Percentiles rank a stretch among this genome's conserved stretches.
These are phyloP conservation scores for Fusarium phyllophilum DNA, from an alignment of 2,329 filamentous ascomycete genomes.

Conservation along the genomic window DNA sequence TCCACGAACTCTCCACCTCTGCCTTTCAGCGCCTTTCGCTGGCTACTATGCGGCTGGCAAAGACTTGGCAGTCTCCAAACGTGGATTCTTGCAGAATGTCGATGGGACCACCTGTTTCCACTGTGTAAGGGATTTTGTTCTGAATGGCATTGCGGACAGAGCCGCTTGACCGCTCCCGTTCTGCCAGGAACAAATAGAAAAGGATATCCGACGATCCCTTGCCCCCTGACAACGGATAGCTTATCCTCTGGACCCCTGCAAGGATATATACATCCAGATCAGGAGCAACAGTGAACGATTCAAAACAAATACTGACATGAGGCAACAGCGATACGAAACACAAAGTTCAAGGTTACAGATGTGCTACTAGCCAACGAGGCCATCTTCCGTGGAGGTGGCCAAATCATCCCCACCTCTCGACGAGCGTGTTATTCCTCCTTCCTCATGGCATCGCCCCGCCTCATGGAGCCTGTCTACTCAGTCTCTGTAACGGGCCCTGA, in stretches of 20 bases:
- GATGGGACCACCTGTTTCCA: conserved; percentile 31
- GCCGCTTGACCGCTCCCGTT: conserved; percentile 34
- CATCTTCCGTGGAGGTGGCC: conserved; percentile 93
- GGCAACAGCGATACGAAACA: conserved; percentile 86
- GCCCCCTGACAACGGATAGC: conserved; percentile 30
- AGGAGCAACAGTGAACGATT: conserved; percentile 1
- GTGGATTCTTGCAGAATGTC: conserved; percentile 28
- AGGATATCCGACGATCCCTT: conserved; percentile 32
- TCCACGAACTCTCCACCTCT: conserved; percentile 30
- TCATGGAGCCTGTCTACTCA: conserved; percentile 96
- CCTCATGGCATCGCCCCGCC: conserved; percentile 92
- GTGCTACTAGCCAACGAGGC: conserved; percentile 86
- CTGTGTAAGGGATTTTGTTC: conserved; percentile 21
- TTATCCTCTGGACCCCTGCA: conserved; percentile 11
- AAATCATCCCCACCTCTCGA: conserved; percentile 95
- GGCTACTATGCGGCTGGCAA: conserved; percentile 24
- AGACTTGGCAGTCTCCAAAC: conserved; percentile 20
- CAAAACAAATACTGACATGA: conserved; percentile 41
- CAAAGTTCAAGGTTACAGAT: conserved; percentile 96
- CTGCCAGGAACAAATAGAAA: conserved; percentile 15
- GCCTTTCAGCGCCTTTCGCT: conserved; percentile 28
- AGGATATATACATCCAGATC: conserved; percentile 15
- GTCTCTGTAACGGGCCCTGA: conserved; percentile 94
- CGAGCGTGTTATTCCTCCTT: conserved; percentile 96
- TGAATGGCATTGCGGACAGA: conserved; percentile 20